Evolutionary conservation across 495 filamentous ascomycete species (phyloP).

Genomic region (Pseudomonodictys pantanalensis): DNA sequence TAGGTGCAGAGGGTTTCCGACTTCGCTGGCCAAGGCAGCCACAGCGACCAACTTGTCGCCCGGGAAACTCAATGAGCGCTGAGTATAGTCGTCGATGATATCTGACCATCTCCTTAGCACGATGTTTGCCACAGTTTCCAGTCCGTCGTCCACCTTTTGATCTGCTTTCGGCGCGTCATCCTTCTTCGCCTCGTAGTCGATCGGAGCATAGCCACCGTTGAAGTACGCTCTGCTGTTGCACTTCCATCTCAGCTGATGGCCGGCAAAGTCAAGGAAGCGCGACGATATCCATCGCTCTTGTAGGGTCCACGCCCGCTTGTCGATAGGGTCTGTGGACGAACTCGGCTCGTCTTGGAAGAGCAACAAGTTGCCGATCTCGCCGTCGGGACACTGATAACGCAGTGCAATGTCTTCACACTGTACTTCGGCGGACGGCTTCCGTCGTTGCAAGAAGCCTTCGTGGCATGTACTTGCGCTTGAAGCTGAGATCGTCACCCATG

Average conservation of each 20-base stretch:
- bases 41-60: constrained; percentile 37
- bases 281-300: constrained; percentile 32
- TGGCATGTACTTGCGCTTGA: constrained; percentile 10
- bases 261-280: constrained; percentile 29
- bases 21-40: constrained; percentile 32
- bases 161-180: background rate
- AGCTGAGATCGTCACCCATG: constrained; percentile 16
- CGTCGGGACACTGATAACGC: background rate
- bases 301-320: constrained; percentile 29
- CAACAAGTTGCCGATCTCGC: background rate
- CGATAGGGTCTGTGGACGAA: constrained; percentile 18
- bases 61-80: constrained; percentile 21
- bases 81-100: constrained; percentile 9
- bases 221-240: background rate
- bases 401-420: background rate
- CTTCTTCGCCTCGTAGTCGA: too few relatives aligned
- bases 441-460: constrained; percentile 8
- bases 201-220: background rate
- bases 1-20: constrained; percentile 11
- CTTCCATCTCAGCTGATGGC: constrained; percentile 3
- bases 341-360: background rate
- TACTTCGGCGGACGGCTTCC: background rate
- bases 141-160: too few relatives aligned
- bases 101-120: background rate
- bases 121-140: background rate